Evolutionary conservation across 1,284 basidiomycete genomes (phyloP), one percentile per base, ranked within the genome.

Genomic region (Trametes versicolor): DNA sequence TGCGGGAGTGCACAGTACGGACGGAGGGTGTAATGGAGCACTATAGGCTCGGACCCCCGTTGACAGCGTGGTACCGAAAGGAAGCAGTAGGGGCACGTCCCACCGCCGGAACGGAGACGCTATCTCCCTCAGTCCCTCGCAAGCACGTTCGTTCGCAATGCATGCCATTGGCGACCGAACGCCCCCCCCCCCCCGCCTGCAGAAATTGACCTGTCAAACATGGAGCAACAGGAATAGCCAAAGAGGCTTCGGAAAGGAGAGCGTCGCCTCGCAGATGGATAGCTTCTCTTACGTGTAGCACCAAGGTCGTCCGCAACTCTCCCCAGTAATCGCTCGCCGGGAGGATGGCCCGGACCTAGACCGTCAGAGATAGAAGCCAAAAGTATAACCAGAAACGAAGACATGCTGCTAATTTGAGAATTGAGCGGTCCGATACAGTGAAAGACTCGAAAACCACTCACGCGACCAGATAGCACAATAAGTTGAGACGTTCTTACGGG

Each of bases 111-210:
- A 19, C 6, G 41, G 41, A 43, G 41, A 19, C 41, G 19, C 15
- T 43, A n/a, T 17, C 19, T 32, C 29, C 29, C 29, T 32, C 29
- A 8, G 29, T 4, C 41, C 19, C 8, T 17, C 29, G 21, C 12
- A 32, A 25, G 23, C 49, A 57, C 55, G 55, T 57, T 57, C 55
- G 55, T 48, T 9, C 15, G 13, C 19, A 17, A 6, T 12, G 19
- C 4, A 7, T 21, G 13, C 55, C 21, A 57, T 57, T 57, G 55
- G 55, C 4, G 45, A 21, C 17, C 4, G 21, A 48, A 48, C 15
- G 21, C 25, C 9, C 21, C 25, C 21, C 4, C 21, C 7, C 25
- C 9, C 21, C 25, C 21, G 2, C 21, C 7, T 27, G 21, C 12
- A 23, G 45, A 21, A 2, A 12, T 9, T 13, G 45, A 48, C 23